Evolutionary conservation across 2,329 filamentous ascomycete genomes (phyloP).

Genomic region (Hypoxylon sp.): DNA sequence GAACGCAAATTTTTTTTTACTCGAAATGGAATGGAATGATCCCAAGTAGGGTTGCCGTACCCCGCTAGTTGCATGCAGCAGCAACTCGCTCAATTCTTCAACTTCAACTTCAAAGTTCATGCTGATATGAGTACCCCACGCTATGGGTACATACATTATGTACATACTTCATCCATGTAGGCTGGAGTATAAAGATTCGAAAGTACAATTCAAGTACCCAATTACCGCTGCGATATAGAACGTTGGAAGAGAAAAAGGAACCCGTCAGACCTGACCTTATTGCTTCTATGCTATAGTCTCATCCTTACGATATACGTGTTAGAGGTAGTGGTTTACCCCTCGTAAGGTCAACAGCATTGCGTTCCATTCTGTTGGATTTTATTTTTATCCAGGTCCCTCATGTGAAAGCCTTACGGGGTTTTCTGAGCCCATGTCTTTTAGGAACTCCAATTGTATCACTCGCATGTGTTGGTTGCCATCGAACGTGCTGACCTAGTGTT

Average conservation of each 20-base stretch:
- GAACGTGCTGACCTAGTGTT: slow-evolving; percentile 19
- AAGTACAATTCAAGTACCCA: not conserved
- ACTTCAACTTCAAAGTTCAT: not conserved
- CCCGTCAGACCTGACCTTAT: not conserved
- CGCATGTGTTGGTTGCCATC: slow-evolving; percentile 36
- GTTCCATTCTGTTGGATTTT: not conserved
- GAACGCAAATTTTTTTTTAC: slow-evolving; percentile 31
- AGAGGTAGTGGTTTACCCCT: not conserved
- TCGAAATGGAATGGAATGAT: slow-evolving; percentile 28
- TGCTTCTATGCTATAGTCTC: not conserved
- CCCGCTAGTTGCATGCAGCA: slow-evolving; percentile 32
- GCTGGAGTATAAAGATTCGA: not conserved
- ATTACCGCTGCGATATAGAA: no score
- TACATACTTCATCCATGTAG: not conserved
- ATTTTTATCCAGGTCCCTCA: not conserved
- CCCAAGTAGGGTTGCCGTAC: slow-evolving; percentile 21
- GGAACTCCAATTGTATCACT: slow-evolving; percentile 24
- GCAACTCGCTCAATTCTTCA: not conserved
- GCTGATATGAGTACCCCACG: slow-evolving; percentile 1
- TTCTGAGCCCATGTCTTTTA: not conserved
- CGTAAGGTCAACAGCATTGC: not conserved
- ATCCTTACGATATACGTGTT: not conserved
- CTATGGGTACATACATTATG: no score
- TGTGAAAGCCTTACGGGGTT: not conserved
- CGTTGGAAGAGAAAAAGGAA: not conserved